Evolutionary conservation across 2,329 filamentous ascomycete genomes (phyloP).

Genomic region (Fusarium miscanthi): DNA sequence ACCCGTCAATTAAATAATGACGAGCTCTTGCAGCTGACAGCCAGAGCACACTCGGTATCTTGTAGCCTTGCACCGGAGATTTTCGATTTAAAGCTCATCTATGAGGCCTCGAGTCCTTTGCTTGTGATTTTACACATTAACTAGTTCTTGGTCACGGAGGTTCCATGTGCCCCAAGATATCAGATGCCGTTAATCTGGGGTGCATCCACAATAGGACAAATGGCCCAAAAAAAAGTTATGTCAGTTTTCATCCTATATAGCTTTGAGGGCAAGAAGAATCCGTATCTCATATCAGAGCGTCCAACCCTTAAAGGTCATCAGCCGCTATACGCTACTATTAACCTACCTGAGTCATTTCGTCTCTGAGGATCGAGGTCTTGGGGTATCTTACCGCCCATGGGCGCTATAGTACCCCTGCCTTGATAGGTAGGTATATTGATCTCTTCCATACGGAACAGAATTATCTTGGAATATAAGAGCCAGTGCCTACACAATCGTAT

Average conservation of each 20-base stretch:
- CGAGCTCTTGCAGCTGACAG: constrained; percentile 10
- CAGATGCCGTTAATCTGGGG: constrained; percentile 40
- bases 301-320: background rate
- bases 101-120: background rate
- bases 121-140: constrained; percentile 1
- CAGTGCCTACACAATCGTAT: too few relatives aligned
- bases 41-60: background rate
- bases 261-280: background rate
- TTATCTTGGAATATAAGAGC: background rate
- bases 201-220: constrained; percentile 33
- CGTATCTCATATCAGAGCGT: background rate
- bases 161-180: constrained; percentile 29
- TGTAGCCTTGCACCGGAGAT: constrained; percentile 7
- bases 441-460: background rate
- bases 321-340: background rate
- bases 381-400: background rate
- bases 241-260: background rate
- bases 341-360: background rate
- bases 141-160: constrained; percentile 9
- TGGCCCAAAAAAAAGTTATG: background rate
- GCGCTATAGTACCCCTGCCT: too few relatives aligned
- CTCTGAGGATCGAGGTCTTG: background rate
- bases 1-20: constrained; percentile 26
- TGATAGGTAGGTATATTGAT: background rate
- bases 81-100: background rate